A percentile compares a stretch with the other conserved stretches of the same genome.
These are phyloP conservation scores for Lolium multiflorum DNA, from an alignment of 176 grass and related monocot genomes.

Conservation along the genomic window DNA sequence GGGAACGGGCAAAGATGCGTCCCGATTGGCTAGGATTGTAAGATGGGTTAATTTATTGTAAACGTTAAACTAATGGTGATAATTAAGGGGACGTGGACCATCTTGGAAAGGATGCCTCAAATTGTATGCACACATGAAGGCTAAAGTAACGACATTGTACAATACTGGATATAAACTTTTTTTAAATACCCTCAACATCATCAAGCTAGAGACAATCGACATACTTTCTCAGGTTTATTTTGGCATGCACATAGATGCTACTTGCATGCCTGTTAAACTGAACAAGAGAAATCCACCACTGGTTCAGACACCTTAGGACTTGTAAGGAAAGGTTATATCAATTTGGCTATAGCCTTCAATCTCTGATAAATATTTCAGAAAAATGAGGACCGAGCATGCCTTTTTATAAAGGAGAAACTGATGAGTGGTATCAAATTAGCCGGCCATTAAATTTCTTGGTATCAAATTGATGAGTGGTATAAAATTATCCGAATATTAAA, in stretches of 20 bases:
- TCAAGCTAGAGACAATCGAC: slow-evolving; percentile 22
- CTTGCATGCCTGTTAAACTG: too few relatives aligned
- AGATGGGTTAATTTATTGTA: slow-evolving; percentile 47
- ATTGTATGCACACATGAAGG: slow-evolving; percentile 36
- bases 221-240: not conserved
- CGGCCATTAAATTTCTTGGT: too few relatives aligned
- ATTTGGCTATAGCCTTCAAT: not conserved
- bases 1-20: slow-evolving; percentile 26
- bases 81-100: slow-evolving; percentile 27
- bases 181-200: not conserved
- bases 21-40: slow-evolving; percentile 46
- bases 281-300: too few relatives aligned
- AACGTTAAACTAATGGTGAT: slow-evolving; percentile 43
- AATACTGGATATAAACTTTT: slow-evolving; percentile 16
- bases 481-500: too few relatives aligned
- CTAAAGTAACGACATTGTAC: slow-evolving; percentile 15
- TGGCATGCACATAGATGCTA: too few relatives aligned
- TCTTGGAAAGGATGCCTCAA: slow-evolving; percentile 49
- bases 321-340: not conserved
- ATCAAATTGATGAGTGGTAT: too few relatives aligned
- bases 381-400: not conserved
- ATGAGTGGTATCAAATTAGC: not conserved
- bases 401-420: not conserved
- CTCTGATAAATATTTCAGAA: not conserved
- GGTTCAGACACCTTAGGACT: too few relatives aligned